A percentile compares a stretch with the other conserved stretches of the same genome.
Conservation (phyloP, 2,329 filamentous ascomycete genomes). For the Geosmithia flava region DNA sequence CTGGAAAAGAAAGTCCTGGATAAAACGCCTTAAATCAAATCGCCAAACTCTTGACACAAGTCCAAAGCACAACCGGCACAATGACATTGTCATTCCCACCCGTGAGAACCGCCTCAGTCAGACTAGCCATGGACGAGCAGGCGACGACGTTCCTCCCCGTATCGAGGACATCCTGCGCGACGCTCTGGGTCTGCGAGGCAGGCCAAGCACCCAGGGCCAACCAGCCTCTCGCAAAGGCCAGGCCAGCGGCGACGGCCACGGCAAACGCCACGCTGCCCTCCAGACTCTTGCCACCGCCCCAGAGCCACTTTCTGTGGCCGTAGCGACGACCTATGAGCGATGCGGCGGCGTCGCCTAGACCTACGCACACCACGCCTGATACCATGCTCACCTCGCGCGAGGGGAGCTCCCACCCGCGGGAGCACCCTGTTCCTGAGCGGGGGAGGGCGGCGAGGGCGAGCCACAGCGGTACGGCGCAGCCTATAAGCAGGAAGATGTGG, state of each 20-base stretch:
- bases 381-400: slow-evolving; percentile 78
- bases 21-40: slow-evolving; percentile 24
- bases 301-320: slow-evolving; percentile 84
- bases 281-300: slow-evolving; percentile 91
- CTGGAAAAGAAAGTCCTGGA: too few relatives aligned
- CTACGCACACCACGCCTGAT: slow-evolving; percentile 84
- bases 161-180: slow-evolving; percentile 22
- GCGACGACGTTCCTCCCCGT: slow-evolving; percentile 53
- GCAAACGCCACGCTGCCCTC: slow-evolving; percentile 81
- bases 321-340: slow-evolving; percentile 80
- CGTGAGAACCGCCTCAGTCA: slow-evolving; percentile 90
- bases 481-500: slow-evolving; percentile 90
- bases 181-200: slow-evolving; percentile 15
- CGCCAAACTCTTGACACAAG: slow-evolving; percentile 69
- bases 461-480: slow-evolving; percentile 92
- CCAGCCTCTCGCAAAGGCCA: slow-evolving; percentile 62
- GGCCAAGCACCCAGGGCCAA: slow-evolving; percentile 66
- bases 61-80: slow-evolving; percentile 86
- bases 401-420: slow-evolving; percentile 63
- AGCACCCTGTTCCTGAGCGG: slow-evolving; percentile 40
- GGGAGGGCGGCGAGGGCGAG: slow-evolving; percentile 62
- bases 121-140: slow-evolving; percentile 69
- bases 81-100: slow-evolving; percentile 98
- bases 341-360: slow-evolving; percentile 87
- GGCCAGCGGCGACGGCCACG: slow-evolving; percentile 61